Conservation (phyloP, 1,139 yeast species). For the Saccharomyces pastorianus region DNA sequence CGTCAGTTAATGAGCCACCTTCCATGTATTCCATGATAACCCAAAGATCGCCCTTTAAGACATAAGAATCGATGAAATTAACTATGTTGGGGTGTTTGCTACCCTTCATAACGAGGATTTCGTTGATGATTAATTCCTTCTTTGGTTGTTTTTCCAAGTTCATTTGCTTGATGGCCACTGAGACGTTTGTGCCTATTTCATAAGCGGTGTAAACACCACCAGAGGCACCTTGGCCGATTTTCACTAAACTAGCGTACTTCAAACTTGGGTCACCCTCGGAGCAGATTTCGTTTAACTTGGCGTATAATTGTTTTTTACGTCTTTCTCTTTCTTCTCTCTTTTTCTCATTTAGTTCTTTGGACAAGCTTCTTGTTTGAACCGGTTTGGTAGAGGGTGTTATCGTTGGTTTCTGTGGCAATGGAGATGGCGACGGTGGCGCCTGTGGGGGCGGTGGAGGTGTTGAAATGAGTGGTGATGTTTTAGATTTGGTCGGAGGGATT, state of each 20-base stretch:
- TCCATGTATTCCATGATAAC: slow-evolving; percentile 99
- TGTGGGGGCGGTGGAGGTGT: slow-evolving; percentile 21
- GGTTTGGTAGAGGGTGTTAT: slow-evolving; percentile 1
- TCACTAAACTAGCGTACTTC: slow-evolving; percentile 57
- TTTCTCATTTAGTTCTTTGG: slow-evolving; percentile 23
- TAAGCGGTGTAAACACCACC: slow-evolving; percentile 96
- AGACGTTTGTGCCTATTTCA: slow-evolving; percentile 47
- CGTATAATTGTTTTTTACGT: slow-evolving; percentile 60
- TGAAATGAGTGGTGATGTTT: slow-evolving; percentile 11
- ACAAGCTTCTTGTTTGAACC: slow-evolving; percentile 15
- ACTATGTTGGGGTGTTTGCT: slow-evolving; percentile 46
- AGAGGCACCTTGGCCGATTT: slow-evolving; percentile 96
- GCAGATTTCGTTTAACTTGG: slow-evolving; percentile 68
- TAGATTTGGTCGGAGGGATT: slow-evolving; percentile 13
- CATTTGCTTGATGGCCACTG: slow-evolving; percentile 95
- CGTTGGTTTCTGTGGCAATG: slow-evolving; percentile 3
- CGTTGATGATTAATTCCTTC: slow-evolving; percentile 88
- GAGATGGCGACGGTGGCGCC: slow-evolving; percentile 13
- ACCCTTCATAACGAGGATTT: slow-evolving; percentile 89
- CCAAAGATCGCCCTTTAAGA: slow-evolving; percentile 75
- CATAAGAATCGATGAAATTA: slow-evolving; percentile 61
- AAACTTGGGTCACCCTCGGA: slow-evolving; percentile 81
- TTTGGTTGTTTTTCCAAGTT: slow-evolving; percentile 89
- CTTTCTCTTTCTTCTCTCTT: slow-evolving; percentile 71
- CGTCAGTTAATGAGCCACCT: slow-evolving; percentile 93